Base-by-base conservation (phyloP, 2,329 filamentous ascomycete genomes). In the Aspergillus sp. region DNA sequence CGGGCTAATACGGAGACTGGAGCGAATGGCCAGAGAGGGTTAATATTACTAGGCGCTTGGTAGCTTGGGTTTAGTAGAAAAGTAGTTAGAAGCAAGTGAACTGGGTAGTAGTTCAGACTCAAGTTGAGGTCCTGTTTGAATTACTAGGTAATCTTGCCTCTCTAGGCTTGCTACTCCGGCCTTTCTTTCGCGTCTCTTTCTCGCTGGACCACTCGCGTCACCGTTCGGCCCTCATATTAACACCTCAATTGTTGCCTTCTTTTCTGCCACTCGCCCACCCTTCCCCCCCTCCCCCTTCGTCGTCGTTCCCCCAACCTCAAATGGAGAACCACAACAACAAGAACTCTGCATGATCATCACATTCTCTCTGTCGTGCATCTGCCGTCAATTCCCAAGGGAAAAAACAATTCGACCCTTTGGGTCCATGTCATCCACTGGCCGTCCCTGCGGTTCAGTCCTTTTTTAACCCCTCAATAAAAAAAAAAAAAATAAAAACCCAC, bases 391-490 rank as follows among this genome's bases (percentile, higher is more conserved):
- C 53, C 41, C n/a, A 45, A 55, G 41, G 41, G 23, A 47, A 55
- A 21, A 15, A 9, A 15, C 25, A 28, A 50, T 30, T 52, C 47
- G 41, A 52, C 30, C 23, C 47, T 63, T 41, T 63, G 41, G 41
- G 41, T 57, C 59, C 57, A 56, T 64, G 63, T 63, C 60, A 60
- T 55, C 12, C 61, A 63, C 48, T 56, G 25, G 58, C 53, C 50
- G 53, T 61, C 57, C 57, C 41, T 60, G 55, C 54, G 57, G 48
- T 59, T 53, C 53, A 45, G 43, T 50, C 28, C 48, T 30, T 53
- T 36, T 39, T 63, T 58, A 55, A 67, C 58, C 63, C 64, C 64
- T 66, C 64, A 60, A 59, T 63, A 63, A 66, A 60, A 59, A 25
- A 25, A 25, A 62, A 23, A 5, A 25, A 23, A 6, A 5, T 23